Base-by-base conservation (phyloP, 2,329 filamentous ascomycete genomes). In the Pseudocercospora fijiensis region DNA sequence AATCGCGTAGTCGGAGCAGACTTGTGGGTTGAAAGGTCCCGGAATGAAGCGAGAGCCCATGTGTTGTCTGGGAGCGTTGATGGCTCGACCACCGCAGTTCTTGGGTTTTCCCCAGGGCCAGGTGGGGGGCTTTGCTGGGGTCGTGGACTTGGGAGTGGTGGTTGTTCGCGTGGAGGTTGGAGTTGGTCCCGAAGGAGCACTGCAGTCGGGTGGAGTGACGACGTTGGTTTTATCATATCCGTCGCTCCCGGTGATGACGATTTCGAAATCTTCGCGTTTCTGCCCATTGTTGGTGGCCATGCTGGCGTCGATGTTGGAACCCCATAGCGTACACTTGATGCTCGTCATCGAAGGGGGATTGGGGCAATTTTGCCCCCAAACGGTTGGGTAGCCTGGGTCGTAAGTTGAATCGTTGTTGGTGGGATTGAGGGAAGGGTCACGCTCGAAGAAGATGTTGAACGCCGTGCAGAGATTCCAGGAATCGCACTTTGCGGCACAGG, bases 281-380 rank as follows among this genome's bases (percentile, higher is more conserved):
- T 68, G 51, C 22, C 70, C 71, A 5, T 43, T 60, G 67, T 73
- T 73, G 58, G 67, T 72, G 5, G 70, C 70, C 20, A 65, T 47
- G 2, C 62, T 61, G n/a, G 71, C 63, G 18, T 70, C 66, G 56
- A 76, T 70, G 20, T 66, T 67, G 43, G 73, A 74, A 18, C 74
- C 71, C 70, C 69, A 75, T 37, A 74, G 67, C 1, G 71, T 70
- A 67, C 73, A 75, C 63, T 73, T 74, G 68, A 70, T 74, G 64
- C 69, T 70, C 24, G 73, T 74, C 62, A 74, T 72, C 13, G 67
- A 69, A 24, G 67, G 43, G 6, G 71, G 72, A 59, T 71, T 70
- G 7, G 71, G 67, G 66, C 73, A 74, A 56, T 63, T 47, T 4
- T 60, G n/a, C 16, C 65, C 65, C 68, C 70, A 72, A 5, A 69